Conservation (phyloP, 192 early-diverging fungal species). For the Backusella liffmaniae region DNA sequence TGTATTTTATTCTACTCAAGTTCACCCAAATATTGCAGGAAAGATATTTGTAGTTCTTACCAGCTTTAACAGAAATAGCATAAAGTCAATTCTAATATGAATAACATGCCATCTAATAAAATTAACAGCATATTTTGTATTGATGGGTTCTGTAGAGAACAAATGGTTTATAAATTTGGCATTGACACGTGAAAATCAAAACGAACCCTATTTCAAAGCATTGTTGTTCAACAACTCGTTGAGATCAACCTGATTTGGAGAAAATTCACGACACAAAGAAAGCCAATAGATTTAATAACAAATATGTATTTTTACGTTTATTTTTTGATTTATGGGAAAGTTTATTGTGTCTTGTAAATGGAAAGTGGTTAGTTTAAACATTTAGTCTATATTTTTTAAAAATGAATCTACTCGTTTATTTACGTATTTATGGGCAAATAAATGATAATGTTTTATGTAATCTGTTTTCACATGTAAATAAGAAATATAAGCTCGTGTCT, state of each 20-base stretch:
- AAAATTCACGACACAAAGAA: conserved; percentile 1
- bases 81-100: no score
- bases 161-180: background rate
- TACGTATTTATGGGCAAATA: background rate
- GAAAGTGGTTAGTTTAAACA: background rate
- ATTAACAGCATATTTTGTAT: background rate
- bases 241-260: background rate
- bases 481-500: background rate
- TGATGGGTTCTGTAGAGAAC: background rate
- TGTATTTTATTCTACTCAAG: no score
- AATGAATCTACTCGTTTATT: background rate
- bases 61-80: no score
- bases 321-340: background rate
- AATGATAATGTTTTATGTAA: background rate
- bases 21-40: background rate
- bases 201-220: background rate
- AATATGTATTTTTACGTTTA: background rate
- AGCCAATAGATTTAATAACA: background rate
- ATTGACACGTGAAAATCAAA: background rate
- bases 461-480: background rate
- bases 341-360: background rate
- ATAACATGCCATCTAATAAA: background rate
- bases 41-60: background rate
- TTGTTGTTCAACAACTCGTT: background rate
- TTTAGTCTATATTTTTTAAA: background rate